Percentiles rank a stretch among this genome's conserved stretches.
Evolutionary conservation across 495 filamentous ascomycete genomes (phyloP).

Genomic region (Penicillium pulvis): DNA sequence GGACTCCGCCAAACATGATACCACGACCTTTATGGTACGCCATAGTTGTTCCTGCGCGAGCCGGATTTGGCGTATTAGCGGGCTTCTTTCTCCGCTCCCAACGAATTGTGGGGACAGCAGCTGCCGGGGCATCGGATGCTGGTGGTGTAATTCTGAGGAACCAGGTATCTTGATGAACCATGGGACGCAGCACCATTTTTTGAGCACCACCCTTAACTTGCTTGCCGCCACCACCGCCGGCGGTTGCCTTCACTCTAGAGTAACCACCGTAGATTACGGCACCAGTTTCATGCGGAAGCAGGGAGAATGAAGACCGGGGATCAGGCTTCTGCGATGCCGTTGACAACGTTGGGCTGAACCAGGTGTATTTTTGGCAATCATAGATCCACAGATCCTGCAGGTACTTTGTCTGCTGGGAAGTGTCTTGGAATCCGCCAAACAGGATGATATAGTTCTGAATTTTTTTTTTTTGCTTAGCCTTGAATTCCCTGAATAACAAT

Average conservation of each 20-base stretch:
- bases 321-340: slow-evolving; percentile 83
- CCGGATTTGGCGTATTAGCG: slow-evolving; percentile 80
- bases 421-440: slow-evolving; percentile 93
- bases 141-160: slow-evolving; percentile 82
- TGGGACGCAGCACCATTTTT: slow-evolving; percentile 73
- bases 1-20: slow-evolving; percentile 91
- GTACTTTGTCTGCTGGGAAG: slow-evolving; percentile 89
- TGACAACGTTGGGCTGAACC: slow-evolving; percentile 72
- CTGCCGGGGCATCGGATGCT: slow-evolving; percentile 57
- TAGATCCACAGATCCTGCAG: slow-evolving; percentile 71
- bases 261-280: slow-evolving; percentile 92
- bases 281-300: slow-evolving; percentile 85
- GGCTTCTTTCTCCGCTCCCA: slow-evolving; percentile 96
- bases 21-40: slow-evolving; percentile 89
- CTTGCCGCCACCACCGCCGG: slow-evolving; percentile 43
- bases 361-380: slow-evolving; percentile 70
- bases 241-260: slow-evolving; percentile 76
- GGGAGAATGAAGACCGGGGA: slow-evolving; percentile 83
- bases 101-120: slow-evolving; percentile 66
- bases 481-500: not conserved
- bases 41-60: slow-evolving; percentile 88
- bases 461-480: not conserved
- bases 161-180: slow-evolving; percentile 93
- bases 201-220: slow-evolving; percentile 64
- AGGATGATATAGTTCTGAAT: slow-evolving; percentile 66